Evolutionary conservation across 768 basidiomycete species (phyloP).

Genomic region (Leucogyrophana mollusca): DNA sequence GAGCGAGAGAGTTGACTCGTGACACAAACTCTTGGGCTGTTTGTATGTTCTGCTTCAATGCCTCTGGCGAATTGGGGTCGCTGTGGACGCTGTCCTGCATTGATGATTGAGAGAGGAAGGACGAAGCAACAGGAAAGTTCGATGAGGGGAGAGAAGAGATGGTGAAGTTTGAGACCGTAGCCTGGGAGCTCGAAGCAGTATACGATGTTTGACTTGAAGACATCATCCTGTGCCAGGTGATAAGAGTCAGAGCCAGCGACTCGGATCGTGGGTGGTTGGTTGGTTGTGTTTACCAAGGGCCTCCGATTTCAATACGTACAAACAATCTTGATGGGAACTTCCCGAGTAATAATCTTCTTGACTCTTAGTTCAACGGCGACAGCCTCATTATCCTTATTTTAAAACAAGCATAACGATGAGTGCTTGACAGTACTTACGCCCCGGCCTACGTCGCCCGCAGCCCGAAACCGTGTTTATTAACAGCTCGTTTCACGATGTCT

Average conservation of each 20-base stretch:
- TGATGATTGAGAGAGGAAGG: constrained; percentile 30
- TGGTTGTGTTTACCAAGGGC: constrained; percentile 1
- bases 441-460: too few species aligned
- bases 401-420: too few species aligned
- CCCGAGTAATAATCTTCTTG: too few species aligned
- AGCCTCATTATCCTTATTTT: too few species aligned
- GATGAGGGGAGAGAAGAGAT: constrained; percentile 15
- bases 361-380: too few species aligned
- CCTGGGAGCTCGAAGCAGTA: constrained; percentile 10
- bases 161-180: constrained; percentile 16
- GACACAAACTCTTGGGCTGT: constrained; percentile 47
- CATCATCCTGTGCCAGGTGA: constrained; percentile 5
- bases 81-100: constrained; percentile 13
- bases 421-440: too few species aligned
- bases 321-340: too few species aligned
- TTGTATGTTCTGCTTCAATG: constrained; percentile 60
- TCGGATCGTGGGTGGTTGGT: background rate
- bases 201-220: constrained; percentile 13
- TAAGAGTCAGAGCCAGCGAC: background rate
- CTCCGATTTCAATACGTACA: background rate
- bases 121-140: constrained; percentile 2
- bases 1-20: constrained; percentile 47
- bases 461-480: too few species aligned
- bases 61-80: constrained; percentile 59
- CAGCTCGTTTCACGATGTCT: background rate